Evolutionary conservation across 225 moss, liverwort and hornwort genomes (phyloP), one percentile per base, ranked within the genome.

Genomic region (Physcomitrium patens): DNA sequence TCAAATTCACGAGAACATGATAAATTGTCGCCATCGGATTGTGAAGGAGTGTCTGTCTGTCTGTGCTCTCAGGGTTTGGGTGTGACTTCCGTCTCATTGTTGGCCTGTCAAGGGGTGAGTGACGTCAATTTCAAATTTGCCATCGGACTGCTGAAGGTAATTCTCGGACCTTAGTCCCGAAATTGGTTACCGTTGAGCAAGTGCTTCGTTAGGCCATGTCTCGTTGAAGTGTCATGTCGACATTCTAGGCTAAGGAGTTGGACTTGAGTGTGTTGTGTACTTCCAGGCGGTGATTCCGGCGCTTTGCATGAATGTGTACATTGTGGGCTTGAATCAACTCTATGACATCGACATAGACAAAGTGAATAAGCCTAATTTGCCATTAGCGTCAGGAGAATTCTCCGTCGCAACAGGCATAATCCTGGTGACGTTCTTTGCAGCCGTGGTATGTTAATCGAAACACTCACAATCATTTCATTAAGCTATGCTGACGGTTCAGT

Each of bases 261-360:
- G 15, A 22, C 2, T 23, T 41, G 7, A 10, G 51, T 59, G 20
- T 52, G 7, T 28, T 68, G 6, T 47, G 8, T 64, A 60, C 10
- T 63, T 42, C 12, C 75, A 82, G 79, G 85, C 76, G 5, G 49
- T 82, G 26, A 47, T 79, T 76, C 92, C 91, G 15, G 81, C 91
- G 9, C 70, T 95, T 20, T 89, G 89, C 52, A 92, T 95, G 94
- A 92, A 95, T 45, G 85, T 94, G n/a, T 94, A 91, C 80, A 91
- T 94, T 31, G 87, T 91, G 41, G 94, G 91, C n/a, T 75, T 89
- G 78, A 92, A 94, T 74, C 94, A 94, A 78, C 80, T 94, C 41
- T 91, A 82, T 58, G 89, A 92, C 69, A 85, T 94, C 8, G 89
- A 89, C 17, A 90, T 94, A 49, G 92, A 94, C 66, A 94, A 90